phyloP scores from a whole-genome alignment of 768 basidiomycete genomes.

The Leucogyrophana mollusca region DNA sequence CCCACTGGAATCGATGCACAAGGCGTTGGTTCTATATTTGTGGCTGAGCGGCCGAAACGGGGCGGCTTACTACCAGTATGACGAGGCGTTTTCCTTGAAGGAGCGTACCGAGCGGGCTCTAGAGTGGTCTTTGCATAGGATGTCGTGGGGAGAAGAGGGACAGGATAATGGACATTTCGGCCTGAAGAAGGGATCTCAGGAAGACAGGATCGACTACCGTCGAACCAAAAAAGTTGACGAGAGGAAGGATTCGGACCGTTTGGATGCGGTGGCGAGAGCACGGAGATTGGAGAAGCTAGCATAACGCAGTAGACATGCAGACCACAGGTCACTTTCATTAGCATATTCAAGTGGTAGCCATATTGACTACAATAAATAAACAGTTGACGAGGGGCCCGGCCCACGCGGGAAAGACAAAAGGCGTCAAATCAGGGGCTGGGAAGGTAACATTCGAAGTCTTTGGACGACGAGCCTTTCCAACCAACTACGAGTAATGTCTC shows the following conservation, averaged over 20 bases:
- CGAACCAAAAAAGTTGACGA: constrained; percentile 1
- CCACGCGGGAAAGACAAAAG: too few species aligned
- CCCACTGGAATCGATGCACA: constrained; percentile 76
- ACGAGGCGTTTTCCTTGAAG: constrained; percentile 53
- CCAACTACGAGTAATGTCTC: constrained; percentile 17
- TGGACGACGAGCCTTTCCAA: constrained; percentile 19
- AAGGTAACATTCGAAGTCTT: constrained; percentile 5
- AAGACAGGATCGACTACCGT: constrained; percentile 20
- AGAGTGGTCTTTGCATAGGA: constrained; percentile 55
- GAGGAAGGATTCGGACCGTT: too few species aligned
- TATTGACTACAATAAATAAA: too few species aligned
- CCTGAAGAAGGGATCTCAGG: neutral
- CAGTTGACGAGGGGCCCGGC: too few species aligned
- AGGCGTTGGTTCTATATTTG: constrained; percentile 71
- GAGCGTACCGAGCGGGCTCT: constrained; percentile 61
- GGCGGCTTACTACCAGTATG: constrained; percentile 61
- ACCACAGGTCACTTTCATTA: too few species aligned
- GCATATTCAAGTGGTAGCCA: too few species aligned
- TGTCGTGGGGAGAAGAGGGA: constrained; percentile 26
- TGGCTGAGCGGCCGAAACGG: constrained; percentile 79
- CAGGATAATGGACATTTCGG: neutral
- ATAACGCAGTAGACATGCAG: too few species aligned
- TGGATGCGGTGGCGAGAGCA: too few species aligned
- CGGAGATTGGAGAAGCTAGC: too few species aligned
- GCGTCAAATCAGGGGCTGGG: too few species aligned